Conservation (phyloP, 352 stramenopile genomes). For the Phytopythium kandeliae region DNA sequence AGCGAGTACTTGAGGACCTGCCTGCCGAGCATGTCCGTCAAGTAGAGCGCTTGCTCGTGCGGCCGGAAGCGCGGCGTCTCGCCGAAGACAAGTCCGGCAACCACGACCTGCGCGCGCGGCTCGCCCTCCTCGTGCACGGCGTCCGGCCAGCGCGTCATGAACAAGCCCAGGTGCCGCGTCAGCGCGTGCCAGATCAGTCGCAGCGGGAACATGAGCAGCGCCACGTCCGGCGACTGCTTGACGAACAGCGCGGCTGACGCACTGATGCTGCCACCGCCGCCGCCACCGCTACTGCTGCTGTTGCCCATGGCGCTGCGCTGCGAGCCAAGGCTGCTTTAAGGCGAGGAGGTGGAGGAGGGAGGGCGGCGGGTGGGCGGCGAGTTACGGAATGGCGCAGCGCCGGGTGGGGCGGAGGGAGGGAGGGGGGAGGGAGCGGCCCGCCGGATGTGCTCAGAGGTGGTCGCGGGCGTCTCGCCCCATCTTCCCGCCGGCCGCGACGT, state of each 20-base stretch:
- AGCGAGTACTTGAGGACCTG: slow-evolving; percentile 49
- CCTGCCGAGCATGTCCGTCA: slow-evolving; percentile 49
- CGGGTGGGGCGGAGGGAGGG: no score
- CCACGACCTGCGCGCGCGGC: slow-evolving; percentile 23
- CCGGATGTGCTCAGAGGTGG: no score
- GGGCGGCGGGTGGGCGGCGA: neutral
- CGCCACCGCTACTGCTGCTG: neutral
- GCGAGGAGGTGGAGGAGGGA: no score
- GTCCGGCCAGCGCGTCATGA: slow-evolving; percentile 3
- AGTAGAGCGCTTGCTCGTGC: slow-evolving; percentile 53
- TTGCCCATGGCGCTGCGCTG: slow-evolving; percentile 3
- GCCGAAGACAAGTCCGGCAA: slow-evolving; percentile 41
- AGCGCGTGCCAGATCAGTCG: slow-evolving; percentile 21
- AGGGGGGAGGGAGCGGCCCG: no score
- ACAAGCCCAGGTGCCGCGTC: slow-evolving; percentile 11
- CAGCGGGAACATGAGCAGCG: slow-evolving; percentile 14
- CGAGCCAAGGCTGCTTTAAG: no score
- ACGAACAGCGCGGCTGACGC: slow-evolving; percentile 14
- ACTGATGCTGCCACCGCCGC: neutral
- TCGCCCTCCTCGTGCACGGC: slow-evolving; percentile 11
- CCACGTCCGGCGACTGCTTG: slow-evolving; percentile 15
- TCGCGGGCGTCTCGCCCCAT: no score
- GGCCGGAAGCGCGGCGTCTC: slow-evolving; percentile 52
- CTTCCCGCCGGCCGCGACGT: no score
- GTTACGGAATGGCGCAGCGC: no score